Percentiles rank a stretch among this genome's conserved stretches.
Evolutionary conservation across 1,284 basidiomycete species (phyloP).

Genomic region (Ceratorhiza oryzae-sativae): DNA sequence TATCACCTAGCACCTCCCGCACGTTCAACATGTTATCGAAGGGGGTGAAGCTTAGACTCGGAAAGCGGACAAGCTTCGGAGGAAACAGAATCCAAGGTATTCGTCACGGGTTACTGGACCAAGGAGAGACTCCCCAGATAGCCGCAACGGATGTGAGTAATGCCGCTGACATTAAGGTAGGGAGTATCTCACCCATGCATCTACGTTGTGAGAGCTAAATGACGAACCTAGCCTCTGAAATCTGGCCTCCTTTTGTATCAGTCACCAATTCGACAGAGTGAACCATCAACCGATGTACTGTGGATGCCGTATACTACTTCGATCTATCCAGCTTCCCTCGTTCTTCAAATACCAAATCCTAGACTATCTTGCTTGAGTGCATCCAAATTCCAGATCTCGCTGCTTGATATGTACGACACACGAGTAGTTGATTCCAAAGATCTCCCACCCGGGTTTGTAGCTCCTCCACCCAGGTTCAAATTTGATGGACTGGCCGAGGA

Average conservation of each 20-base stretch:
- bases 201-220: neutral
- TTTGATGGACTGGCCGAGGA: neutral
- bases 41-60: conserved; percentile 18
- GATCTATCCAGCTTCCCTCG: conserved; percentile 20
- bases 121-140: neutral
- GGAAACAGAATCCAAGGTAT: neutral
- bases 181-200: neutral
- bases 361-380: conserved; percentile 11
- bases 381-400: conserved; percentile 9
- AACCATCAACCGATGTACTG: neutral
- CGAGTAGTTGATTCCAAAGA: conserved; percentile 15
- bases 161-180: neutral
- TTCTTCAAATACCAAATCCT: conserved; percentile 22
- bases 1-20: conserved; percentile 1
- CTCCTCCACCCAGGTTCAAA: neutral
- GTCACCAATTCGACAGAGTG: conserved; percentile 17
- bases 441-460: neutral
- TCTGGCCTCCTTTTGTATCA: conserved; percentile 20
- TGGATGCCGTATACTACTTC: conserved; percentile 32
- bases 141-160: neutral
- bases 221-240: neutral
- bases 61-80: conserved; percentile 6
- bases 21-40: neutral
- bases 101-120: neutral
- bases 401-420: conserved; percentile 2